Base-by-base conservation (phyloP, 2,329 filamentous ascomycete genomes). In the Colletotrichum tabaci region DNA sequence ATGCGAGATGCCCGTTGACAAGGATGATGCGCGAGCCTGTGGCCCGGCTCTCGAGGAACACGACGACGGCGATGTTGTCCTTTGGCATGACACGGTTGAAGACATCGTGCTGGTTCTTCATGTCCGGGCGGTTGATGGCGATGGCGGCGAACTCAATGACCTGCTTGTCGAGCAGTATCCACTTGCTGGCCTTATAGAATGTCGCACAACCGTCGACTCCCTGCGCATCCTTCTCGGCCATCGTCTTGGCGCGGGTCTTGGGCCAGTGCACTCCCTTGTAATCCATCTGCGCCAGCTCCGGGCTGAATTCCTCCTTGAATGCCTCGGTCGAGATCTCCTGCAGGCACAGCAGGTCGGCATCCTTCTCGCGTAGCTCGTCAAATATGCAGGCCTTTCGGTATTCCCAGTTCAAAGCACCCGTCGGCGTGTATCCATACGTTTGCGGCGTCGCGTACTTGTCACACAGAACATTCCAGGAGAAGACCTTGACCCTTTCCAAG, bases 51-150 rank as follows among this genome's bases (percentile, higher is more conserved):
- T 99, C 96, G 74, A 99, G 90, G 85, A 98, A 97, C 67, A 93
- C 91, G 58, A 98, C 90, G 58, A 98, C 92, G 18, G 93, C 96
- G 81, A 99, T 98, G 80, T 98, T 96, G 86, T 99, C 96, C 83
- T 96, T 94, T 73, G 96, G 95, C 96, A 98, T 98, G 72, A 99
- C 93, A 38, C 96, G 93, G 81, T 99, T 99, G 88, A 98, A 98
- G 68, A 98, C 96, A 78, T 99, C 96, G 79, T 97, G 94, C 78
- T 97, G 94, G 67, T 95, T 94, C 84, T 98, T 98, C 90, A 98
- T 98, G 80, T 98, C 96, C 3, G 95, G 94, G 75, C 96, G 89
- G 79, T 97, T 96, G 82, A 99, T 98, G 75, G 96, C 96, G 67
- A 94, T 94, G 71, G 94, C 93, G 47, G 93, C 92, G 80, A 98